phyloP scores from a whole-genome alignment of 805 yeast species.

The Zygosaccharomyces siamensis region DNA sequence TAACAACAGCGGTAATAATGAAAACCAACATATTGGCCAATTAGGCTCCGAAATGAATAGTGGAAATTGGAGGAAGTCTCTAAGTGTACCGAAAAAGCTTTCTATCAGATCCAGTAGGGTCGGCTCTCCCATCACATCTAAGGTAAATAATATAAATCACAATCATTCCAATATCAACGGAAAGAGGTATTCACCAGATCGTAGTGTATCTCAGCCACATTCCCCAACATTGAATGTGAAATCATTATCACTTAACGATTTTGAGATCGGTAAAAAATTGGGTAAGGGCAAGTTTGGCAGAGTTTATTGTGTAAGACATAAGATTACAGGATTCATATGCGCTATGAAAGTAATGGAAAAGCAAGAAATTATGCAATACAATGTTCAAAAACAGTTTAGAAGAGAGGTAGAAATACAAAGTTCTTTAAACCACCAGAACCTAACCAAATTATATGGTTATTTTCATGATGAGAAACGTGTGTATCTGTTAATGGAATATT shows the following conservation, averaged over 20 bases:
- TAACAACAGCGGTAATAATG: constrained; percentile 12
- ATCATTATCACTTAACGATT: constrained; percentile 42
- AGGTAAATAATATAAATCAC: neutral
- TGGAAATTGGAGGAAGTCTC: constrained; percentile 1
- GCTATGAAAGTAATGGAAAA: constrained; percentile 92
- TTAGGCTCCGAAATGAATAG: constrained; percentile 3
- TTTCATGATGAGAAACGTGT: constrained; percentile 79
- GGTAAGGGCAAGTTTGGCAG: constrained; percentile 94
- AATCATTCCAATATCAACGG: neutral
- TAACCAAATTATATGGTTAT: constrained; percentile 77
- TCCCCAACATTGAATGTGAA: constrained; percentile 9
- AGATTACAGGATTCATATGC: constrained; percentile 67
- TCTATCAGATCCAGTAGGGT: neutral
- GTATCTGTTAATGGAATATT: constrained; percentile 78
- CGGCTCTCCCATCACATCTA: neutral
- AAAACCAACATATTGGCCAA: constrained; percentile 3
- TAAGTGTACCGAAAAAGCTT: neutral
- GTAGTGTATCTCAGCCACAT: neutral
- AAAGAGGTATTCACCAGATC: constrained; percentile 3
- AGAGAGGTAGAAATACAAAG: constrained; percentile 92
- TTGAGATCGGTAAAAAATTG: constrained; percentile 79
- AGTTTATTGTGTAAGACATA: constrained; percentile 84
- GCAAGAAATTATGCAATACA: constrained; percentile 64
- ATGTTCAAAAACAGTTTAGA: constrained; percentile 78
- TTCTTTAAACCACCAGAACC: constrained; percentile 68